Conservation (phyloP, 176 grass and related monocot species). For the Tillandsia fasciculata region DNA sequence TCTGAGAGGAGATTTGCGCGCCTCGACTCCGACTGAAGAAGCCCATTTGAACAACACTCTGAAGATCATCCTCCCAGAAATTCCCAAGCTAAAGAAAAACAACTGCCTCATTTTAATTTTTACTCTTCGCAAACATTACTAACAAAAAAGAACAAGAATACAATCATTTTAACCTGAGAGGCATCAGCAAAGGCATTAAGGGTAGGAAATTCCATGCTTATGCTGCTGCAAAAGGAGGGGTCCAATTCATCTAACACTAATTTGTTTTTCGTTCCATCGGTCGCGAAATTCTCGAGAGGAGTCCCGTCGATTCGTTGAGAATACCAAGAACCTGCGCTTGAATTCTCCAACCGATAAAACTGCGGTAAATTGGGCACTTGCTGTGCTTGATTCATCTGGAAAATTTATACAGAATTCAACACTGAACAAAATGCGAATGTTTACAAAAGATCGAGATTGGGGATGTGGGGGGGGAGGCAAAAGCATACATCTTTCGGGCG, state of each 20-base stretch:
- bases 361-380: too few relatives aligned
- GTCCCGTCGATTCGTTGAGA: neutral
- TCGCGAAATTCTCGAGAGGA: conserved; percentile 9
- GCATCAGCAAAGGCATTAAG: conserved; percentile 25
- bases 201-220: conserved; percentile 7
- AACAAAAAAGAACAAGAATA: conserved; percentile 11
- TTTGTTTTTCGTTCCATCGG: neutral
- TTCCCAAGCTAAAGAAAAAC: conserved; percentile 24
- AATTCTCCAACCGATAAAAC: too few relatives aligned
- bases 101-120: neutral
- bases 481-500: conserved; percentile 36
- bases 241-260: neutral
- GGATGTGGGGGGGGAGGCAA: neutral
- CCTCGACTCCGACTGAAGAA: conserved; percentile 25
- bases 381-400: conserved; percentile 21
- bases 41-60: conserved; percentile 61
- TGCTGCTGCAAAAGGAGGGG: neutral
- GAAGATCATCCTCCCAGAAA: conserved; percentile 69
- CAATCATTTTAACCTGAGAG: too few relatives aligned
- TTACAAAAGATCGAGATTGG: conserved; percentile 4
- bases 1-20: conserved; percentile 7
- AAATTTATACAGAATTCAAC: conserved; percentile 3
- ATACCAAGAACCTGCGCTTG: too few relatives aligned
- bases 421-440: neutral
- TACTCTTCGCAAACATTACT: conserved; percentile 17